phyloP scores from a whole-genome alignment of 2,329 filamentous ascomycete genomes.

The Nemania diffusa region DNA sequence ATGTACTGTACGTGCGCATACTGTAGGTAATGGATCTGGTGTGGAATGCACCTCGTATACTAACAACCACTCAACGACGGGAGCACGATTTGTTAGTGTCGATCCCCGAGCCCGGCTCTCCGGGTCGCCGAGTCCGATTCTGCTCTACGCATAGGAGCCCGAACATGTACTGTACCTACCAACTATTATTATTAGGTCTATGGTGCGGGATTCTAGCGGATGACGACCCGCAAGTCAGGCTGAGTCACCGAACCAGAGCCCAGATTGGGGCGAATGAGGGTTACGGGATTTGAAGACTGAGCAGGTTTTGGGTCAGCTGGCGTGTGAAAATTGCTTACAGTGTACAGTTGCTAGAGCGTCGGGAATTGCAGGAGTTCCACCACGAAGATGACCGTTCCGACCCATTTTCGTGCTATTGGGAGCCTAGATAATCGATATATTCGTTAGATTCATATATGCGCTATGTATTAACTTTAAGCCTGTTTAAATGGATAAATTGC shows the following conservation, averaged over 20 bases:
- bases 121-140: slow-evolving; percentile 13
- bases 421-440: no score
- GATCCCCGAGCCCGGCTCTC: slow-evolving; percentile 21
- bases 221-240: background rate
- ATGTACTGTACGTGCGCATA: background rate
- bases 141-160: background rate
- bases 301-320: slow-evolving; percentile 29
- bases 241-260: slow-evolving; percentile 28
- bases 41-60: slow-evolving; percentile 30
- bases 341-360: slow-evolving; percentile 3
- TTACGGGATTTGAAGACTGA: slow-evolving; percentile 32
- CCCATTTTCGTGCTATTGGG: slow-evolving; percentile 29
- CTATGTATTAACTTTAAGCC: background rate
- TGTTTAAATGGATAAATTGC: background rate
- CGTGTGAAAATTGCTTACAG: slow-evolving; percentile 23
- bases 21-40: background rate
- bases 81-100: background rate
- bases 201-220: slow-evolving; percentile 10
- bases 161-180: no score
- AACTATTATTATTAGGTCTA: background rate
- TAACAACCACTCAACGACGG: slow-evolving; percentile 26
- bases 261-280: slow-evolving; percentile 7
- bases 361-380: slow-evolving; percentile 30
- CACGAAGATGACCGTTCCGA: slow-evolving; percentile 26
- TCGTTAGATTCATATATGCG: background rate